Evolutionary conservation across 2,329 filamentous ascomycete genomes (phyloP).

Genomic region (Scopulariopsis brevicaulis): DNA sequence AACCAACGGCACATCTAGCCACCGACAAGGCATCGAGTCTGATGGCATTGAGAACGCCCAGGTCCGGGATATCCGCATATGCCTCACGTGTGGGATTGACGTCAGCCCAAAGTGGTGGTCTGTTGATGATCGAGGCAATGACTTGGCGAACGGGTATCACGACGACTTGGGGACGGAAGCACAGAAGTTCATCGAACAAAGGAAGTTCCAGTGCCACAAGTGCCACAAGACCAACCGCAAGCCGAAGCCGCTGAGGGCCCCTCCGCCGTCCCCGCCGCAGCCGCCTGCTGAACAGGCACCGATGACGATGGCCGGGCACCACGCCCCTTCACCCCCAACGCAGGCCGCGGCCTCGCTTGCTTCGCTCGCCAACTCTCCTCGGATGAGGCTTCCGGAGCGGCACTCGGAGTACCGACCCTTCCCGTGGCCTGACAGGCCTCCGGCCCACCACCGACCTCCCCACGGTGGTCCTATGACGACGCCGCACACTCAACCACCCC

Average conservation of each 20-base stretch:
- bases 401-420: neutral
- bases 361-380: neutral
- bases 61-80: conserved; percentile 37
- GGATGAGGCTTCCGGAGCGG: neutral
- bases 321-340: neutral
- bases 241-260: conserved; percentile 17
- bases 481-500: conserved; percentile 7
- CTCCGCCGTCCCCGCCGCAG: conserved; percentile 10
- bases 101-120: conserved; percentile 67
- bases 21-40: conserved; percentile 15
- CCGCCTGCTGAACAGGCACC: conserved; percentile 3
- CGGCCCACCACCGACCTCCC: neutral
- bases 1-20: conserved; percentile 12
- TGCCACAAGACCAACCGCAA: conserved; percentile 47
- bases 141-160: conserved; percentile 38
- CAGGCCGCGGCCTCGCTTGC: neutral
- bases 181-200: conserved; percentile 46
- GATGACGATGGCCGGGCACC: neutral
- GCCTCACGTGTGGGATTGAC: conserved; percentile 55
- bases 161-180: conserved; percentile 42
- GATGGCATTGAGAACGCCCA: neutral
- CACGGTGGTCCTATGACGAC: neutral
- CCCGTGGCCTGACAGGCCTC: neutral
- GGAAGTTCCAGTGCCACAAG: conserved; percentile 64
- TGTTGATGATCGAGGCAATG: conserved; percentile 40